Percentiles rank a stretch among this genome's conserved stretches.
These are phyloP conservation scores for Schizonepeta tenuifolia DNA, from an alignment of 257 asterid genomes.

Conservation along the genomic window DNA sequence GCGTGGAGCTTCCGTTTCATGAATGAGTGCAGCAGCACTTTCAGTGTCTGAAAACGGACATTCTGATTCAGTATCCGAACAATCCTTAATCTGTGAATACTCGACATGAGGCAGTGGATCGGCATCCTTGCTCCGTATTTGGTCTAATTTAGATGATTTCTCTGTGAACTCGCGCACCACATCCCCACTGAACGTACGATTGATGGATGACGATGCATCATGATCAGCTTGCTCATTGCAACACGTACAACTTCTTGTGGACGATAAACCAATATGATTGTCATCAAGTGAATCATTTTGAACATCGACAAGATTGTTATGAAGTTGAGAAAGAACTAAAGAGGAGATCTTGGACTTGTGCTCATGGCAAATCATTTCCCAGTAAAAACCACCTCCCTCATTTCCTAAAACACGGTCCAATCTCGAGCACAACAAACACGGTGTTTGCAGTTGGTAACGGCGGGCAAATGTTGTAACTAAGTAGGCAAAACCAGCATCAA, in stretches of 20 bases:
- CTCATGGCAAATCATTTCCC: constrained; percentile 66
- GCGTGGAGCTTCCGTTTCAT: constrained; percentile 29
- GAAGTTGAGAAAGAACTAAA: constrained; percentile 55
- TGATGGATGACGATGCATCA: constrained; percentile 33
- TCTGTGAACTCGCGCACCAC: constrained; percentile 35
- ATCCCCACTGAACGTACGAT: constrained; percentile 30
- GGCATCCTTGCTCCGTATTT: constrained; percentile 21
- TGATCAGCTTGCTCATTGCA: constrained; percentile 50
- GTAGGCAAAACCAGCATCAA: constrained; percentile 68
- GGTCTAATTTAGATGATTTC: constrained; percentile 32
- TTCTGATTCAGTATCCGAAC: constrained; percentile 48
- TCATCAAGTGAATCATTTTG: constrained; percentile 26
- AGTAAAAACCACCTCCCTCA: constrained; percentile 52
- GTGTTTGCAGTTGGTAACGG: constrained; percentile 53
- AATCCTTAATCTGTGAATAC: constrained; percentile 42
- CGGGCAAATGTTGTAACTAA: constrained; percentile 72
- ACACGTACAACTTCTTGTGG: constrained; percentile 51
- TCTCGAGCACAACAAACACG: constrained; percentile 93
- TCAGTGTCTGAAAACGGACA: constrained; percentile 34
- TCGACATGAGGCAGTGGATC: constrained; percentile 39
- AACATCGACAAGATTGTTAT: constrained; percentile 54
- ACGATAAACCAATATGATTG: not conserved
- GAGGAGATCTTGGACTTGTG: constrained; percentile 72
- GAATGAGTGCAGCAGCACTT: constrained; percentile 20
- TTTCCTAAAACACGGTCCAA: constrained; percentile 75